Conservation (phyloP, 2,329 filamentous ascomycete genomes). For the Tolypocladium ovalisporum region DNA sequence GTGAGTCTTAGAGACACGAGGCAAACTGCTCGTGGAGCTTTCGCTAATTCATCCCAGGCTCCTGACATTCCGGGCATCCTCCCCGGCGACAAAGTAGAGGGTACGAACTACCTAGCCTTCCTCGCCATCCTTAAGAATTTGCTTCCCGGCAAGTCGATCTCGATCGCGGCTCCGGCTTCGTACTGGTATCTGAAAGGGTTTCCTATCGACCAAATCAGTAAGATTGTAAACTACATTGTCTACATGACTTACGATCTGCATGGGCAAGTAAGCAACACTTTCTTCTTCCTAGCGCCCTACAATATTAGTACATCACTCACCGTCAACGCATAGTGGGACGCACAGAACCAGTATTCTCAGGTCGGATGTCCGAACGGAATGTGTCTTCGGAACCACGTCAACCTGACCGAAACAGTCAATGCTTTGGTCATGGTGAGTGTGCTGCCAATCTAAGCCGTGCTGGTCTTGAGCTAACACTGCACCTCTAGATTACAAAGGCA, state of each 20-base stretch:
- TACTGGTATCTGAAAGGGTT: constrained; percentile 28
- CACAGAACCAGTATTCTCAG: constrained; percentile 15
- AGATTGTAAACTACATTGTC: constrained; percentile 18
- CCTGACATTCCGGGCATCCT: constrained; percentile 14
- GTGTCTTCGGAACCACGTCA: constrained; percentile 23
- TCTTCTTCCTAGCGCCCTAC: no score
- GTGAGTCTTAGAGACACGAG: no score
- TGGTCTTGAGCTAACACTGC: no score
- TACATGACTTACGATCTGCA: constrained; percentile 23
- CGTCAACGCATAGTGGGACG: neutral
- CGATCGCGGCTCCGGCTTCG: constrained; percentile 25
- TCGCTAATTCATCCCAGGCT: no score
- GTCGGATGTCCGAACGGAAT: constrained; percentile 17
- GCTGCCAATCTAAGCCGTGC: neutral
- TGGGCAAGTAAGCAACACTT: constrained; percentile 12
- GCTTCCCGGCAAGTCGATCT: constrained; percentile 20
- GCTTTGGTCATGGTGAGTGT: constrained; percentile 15
- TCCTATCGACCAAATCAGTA: constrained; percentile 19
- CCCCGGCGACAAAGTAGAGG: constrained; percentile 12
- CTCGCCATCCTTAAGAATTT: constrained; percentile 16
- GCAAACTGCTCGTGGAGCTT: no score
- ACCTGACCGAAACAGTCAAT: constrained; percentile 21
- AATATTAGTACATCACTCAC: no score
- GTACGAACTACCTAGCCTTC: constrained; percentile 21
- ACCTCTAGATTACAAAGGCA: constrained; percentile 21